Conservation (phyloP, 2,329 filamentous ascomycete species). For the Davidsoniella neocaledoniae region DNA sequence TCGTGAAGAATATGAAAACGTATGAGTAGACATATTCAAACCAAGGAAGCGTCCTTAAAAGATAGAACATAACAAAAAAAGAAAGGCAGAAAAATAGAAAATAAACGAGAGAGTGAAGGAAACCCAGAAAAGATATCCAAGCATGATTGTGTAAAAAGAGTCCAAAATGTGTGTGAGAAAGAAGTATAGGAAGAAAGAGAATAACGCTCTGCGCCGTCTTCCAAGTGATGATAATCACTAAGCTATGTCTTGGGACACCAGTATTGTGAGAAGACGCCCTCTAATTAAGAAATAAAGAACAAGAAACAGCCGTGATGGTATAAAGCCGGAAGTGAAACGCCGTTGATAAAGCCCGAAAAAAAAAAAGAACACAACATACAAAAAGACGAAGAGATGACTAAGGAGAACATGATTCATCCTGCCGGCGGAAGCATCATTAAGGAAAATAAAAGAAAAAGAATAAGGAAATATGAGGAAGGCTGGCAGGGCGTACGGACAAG, state of each 20-base stretch:
- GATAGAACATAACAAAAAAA: no score
- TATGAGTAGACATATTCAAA: no score
- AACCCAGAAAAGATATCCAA: background rate
- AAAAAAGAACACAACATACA: conserved; percentile 9
- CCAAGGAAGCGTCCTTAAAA: no score
- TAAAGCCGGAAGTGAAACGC: background rate
- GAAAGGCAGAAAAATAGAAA: conserved; percentile 11
- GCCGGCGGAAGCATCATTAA: background rate
- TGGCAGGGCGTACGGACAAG: conserved; percentile 9
- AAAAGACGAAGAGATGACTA: background rate
- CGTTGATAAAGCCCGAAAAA: conserved; percentile 10
- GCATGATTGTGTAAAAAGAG: no score
- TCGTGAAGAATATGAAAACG: conserved; percentile 1
- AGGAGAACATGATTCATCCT: conserved; percentile 1
- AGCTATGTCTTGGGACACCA: conserved; percentile 1
- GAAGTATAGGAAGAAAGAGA: conserved; percentile 16
- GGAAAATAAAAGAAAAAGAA: conserved; percentile 12
- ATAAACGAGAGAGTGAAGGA: conserved; percentile 14
- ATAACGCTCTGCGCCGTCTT: conserved; percentile 13
- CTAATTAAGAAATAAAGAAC: conserved; percentile 4
- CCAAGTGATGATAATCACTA: background rate
- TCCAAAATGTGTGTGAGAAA: conserved; percentile 10
- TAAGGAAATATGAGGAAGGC: conserved; percentile 12
- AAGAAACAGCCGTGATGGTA: background rate
- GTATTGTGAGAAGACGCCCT: background rate